Evolutionary conservation across 1,284 basidiomycete species (phyloP).

Genomic region (Pseudozyma hubeiensis): DNA sequence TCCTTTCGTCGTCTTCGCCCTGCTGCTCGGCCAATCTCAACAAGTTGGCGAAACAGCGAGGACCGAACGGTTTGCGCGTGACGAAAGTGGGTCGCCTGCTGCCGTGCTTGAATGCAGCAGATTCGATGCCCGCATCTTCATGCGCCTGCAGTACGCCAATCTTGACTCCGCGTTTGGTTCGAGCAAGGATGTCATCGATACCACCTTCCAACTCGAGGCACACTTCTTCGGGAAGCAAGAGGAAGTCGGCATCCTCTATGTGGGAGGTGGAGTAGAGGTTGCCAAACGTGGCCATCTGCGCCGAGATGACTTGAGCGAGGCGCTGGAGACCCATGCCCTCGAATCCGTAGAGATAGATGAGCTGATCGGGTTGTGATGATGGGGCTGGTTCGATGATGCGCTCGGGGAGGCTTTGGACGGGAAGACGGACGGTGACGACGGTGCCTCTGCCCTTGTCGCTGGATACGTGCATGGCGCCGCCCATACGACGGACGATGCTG

Average conservation of each 20-base stretch:
- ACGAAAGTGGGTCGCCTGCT: constrained; percentile 46
- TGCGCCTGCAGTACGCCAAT: constrained; percentile 56
- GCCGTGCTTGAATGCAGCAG: constrained; percentile 40
- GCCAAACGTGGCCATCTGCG: constrained; percentile 53
- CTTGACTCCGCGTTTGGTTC: constrained; percentile 49
- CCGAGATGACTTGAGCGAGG: constrained; percentile 48
- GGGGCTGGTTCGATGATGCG: constrained; percentile 13
- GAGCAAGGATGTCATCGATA: constrained; percentile 38
- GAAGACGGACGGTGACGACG: constrained; percentile 46
- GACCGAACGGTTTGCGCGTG: constrained; percentile 56
- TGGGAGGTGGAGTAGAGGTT: constrained; percentile 53
- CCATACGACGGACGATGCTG: constrained; percentile 45
- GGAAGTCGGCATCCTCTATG: constrained; percentile 46
- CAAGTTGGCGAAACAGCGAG: constrained; percentile 40
- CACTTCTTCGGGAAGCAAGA: constrained; percentile 52
- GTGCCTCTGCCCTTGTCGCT: constrained; percentile 53
- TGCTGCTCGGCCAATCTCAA: constrained; percentile 42
- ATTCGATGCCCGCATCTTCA: constrained; percentile 47
- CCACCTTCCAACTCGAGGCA: constrained; percentile 39
- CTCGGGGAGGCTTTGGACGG: constrained; percentile 36
- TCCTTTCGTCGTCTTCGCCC: constrained; percentile 14
- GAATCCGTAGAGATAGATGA: constrained; percentile 52
- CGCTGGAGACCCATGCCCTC: constrained; percentile 51
- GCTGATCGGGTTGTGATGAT: constrained; percentile 36
- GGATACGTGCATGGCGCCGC: constrained; percentile 53